phyloP scores from a whole-genome alignment of 805 yeast species.

The Kodamaea hsintzibuensis region DNA sequence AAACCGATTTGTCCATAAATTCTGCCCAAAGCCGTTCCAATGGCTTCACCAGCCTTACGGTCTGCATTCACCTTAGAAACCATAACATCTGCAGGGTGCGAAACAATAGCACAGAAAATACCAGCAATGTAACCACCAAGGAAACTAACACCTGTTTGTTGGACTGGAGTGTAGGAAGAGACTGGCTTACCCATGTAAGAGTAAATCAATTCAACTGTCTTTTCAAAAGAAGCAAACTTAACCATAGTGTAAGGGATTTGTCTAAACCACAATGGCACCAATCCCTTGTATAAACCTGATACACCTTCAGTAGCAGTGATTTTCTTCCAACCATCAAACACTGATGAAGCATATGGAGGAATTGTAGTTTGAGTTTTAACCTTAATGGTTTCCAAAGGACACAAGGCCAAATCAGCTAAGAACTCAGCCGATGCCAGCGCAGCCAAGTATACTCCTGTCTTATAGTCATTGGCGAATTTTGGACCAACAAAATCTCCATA shows the following conservation, averaged over 20 bases:
- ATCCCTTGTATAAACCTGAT: conserved; percentile 80
- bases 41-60: conserved; percentile 61
- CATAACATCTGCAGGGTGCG: conserved; percentile 99
- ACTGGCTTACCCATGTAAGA: conserved; percentile 69
- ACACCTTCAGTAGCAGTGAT: conserved; percentile 69
- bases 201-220: conserved; percentile 82
- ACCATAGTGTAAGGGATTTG: conserved; percentile 99
- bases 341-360: conserved; percentile 75
- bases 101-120: conserved; percentile 91
- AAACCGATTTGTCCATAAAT: conserved; percentile 87
- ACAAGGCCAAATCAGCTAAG: conserved; percentile 82
- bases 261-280: conserved; percentile 91
- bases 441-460: conserved; percentile 72
- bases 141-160: conserved; percentile 94
- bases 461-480: conserved; percentile 58
- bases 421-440: conserved; percentile 95
- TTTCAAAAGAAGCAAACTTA: conserved; percentile 93
- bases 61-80: conserved; percentile 88
- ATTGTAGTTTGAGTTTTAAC: conserved; percentile 91
- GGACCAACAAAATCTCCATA: conserved; percentile 70
- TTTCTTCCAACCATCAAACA: conserved; percentile 65
- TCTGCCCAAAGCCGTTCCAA: conserved; percentile 65
- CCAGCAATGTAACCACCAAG: conserved; percentile 97
- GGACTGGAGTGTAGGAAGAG: conserved; percentile 64
- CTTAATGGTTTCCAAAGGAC: conserved; percentile 95